Conservation (phyloP, 805 yeast genomes). For the Suhomyces sp. region DNA sequence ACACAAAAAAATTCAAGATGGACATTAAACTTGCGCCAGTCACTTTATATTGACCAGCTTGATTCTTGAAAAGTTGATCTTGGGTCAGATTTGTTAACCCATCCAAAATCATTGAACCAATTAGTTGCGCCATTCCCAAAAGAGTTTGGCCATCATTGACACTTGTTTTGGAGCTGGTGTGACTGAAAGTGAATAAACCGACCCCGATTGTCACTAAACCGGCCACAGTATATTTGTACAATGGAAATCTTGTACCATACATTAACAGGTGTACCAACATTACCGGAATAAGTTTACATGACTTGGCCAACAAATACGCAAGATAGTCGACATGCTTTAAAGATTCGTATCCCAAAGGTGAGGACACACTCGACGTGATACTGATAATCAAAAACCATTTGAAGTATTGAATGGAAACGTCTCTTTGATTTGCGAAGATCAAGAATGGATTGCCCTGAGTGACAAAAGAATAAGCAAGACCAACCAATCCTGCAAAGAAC, state of each 20-base stretch:
- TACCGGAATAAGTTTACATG: conserved; percentile 94
- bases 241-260: conserved; percentile 71
- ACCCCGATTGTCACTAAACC: conserved; percentile 81
- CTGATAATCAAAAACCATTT: conserved; percentile 54
- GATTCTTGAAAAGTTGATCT: conserved; percentile 69
- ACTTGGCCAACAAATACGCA: conserved; percentile 81
- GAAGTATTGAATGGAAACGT: conserved; percentile 18
- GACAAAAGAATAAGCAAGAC: conserved; percentile 53
- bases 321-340: conserved; percentile 82
- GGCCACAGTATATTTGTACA: conserved; percentile 78
- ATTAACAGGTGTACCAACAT: conserved; percentile 74
- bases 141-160: conserved; percentile 42
- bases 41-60: conserved; percentile 34
- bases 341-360: conserved; percentile 80
- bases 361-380: conserved; percentile 72
- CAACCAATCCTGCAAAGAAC: conserved; percentile 66
- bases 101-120: conserved; percentile 70
- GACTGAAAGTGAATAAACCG: conserved; percentile 61
- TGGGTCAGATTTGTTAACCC: conserved; percentile 94
- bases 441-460: conserved; percentile 31
- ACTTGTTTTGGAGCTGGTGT: conserved; percentile 21
- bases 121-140: conserved; percentile 62
- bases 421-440: conserved; percentile 27
- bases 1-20: conserved; percentile 50
- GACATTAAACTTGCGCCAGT: conserved; percentile 91